A percentile compares a stretch with the other conserved stretches of the same genome.
Conservation (phyloP, 73 alveolate genomes). For the Paramecium sexaurelia region DNA sequence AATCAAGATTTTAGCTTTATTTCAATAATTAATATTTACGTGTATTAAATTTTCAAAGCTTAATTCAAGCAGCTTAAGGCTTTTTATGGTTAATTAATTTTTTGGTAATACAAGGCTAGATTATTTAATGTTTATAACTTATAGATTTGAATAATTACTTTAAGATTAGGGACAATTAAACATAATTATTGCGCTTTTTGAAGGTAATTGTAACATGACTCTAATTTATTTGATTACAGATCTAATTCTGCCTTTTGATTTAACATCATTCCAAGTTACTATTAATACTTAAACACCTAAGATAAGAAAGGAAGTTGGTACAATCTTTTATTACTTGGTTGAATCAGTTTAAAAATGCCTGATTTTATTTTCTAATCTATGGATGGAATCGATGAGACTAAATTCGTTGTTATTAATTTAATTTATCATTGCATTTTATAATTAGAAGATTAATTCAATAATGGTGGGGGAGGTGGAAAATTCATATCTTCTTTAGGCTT, state of each 20-base stretch:
- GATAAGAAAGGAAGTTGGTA: neutral
- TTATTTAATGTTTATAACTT: neutral
- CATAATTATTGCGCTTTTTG: neutral
- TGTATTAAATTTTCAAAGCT: neutral
- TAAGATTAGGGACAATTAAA: neutral
- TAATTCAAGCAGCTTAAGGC: neutral
- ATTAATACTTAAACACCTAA: neutral
- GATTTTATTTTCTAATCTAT: neutral
- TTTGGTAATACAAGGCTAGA: neutral
- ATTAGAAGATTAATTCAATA: constrained; percentile 10
- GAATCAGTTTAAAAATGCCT: neutral
- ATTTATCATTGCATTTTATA: neutral
- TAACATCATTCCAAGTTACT: neutral
- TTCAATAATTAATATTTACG: neutral
- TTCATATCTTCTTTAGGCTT: neutral
- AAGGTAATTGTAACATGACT: neutral
- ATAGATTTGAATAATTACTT: neutral
- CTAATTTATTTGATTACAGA: neutral
- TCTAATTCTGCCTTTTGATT: constrained; percentile 13
- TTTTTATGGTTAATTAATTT: neutral
- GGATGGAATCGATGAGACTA: neutral
- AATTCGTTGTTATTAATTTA: neutral
- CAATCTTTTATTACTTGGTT: neutral
- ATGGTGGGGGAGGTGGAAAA: neutral
- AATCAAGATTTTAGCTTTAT: neutral